A percentile compares a stretch with the other conserved stretches of the same genome.
phyloP scores from a whole-genome alignment of 495 filamentous ascomycete species.

The Trypethelium eluteriae region DNA sequence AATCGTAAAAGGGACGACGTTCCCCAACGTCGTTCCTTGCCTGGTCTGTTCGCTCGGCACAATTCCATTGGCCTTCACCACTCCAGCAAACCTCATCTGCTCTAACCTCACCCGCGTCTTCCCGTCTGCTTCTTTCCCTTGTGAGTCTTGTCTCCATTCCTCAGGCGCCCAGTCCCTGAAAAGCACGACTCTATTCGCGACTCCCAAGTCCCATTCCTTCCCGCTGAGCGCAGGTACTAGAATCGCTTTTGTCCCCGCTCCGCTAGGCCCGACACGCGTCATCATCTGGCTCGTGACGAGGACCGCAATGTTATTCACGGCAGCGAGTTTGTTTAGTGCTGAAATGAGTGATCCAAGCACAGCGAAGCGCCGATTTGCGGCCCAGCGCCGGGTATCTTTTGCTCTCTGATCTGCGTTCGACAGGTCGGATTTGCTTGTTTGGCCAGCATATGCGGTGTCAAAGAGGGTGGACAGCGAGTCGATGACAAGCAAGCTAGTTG shows the following conservation, averaged over 20 bases:
- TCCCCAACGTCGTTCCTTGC: conserved; percentile 7
- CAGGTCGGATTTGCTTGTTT: conserved; percentile 31
- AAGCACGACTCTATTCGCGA: conserved; percentile 59
- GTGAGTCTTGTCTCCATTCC: conserved; percentile 18
- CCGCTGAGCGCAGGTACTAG: conserved; percentile 63
- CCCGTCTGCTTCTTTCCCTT: conserved; percentile 31
- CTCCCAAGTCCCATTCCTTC: conserved; percentile 59
- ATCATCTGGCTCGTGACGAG: conserved; percentile 63
- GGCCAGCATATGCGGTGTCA: conserved; percentile 60
- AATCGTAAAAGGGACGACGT: conserved; percentile 29
- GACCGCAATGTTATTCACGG: conserved; percentile 57
- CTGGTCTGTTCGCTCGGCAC: conserved; percentile 4
- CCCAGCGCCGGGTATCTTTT: conserved; percentile 47
- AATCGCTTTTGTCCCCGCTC: conserved; percentile 43
- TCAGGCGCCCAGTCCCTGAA: conserved; percentile 55
- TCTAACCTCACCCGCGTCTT: conserved; percentile 20
- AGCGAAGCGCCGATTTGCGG: conserved; percentile 53
- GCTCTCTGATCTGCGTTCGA: conserved; percentile 29
- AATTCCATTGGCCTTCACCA: conserved; percentile 27
- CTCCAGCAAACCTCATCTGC: conserved; percentile 24
- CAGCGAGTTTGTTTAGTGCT: conserved; percentile 59
- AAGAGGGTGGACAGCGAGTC: conserved; percentile 70
- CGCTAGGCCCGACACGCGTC: conserved; percentile 55
- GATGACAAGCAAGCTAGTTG: conserved; percentile 61
- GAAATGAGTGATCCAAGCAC: conserved; percentile 51